A percentile compares a stretch with the other conserved stretches of the same genome.
Evolutionary conservation across 2,329 filamentous ascomycete species (phyloP).

Genomic region (Claviceps citrina): DNA sequence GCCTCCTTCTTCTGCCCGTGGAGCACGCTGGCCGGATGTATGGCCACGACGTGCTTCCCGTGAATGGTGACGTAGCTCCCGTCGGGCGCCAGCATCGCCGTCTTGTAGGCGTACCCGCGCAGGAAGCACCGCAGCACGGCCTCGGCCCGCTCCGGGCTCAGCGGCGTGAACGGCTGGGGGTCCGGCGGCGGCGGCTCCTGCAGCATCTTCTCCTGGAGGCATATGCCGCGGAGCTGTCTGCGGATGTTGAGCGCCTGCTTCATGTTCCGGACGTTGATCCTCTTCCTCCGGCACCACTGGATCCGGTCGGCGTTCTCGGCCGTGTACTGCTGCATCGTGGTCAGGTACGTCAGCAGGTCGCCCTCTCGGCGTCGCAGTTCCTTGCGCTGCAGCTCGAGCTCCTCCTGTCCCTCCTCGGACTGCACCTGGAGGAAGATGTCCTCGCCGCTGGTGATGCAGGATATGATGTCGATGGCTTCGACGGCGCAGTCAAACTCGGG

Average conservation of each 20-base stretch:
- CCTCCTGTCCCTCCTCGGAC: constrained; percentile 39
- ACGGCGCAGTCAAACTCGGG: constrained; percentile 57
- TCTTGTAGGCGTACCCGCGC: constrained; percentile 43
- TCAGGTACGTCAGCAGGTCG: constrained; percentile 49
- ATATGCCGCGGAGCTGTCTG: constrained; percentile 43
- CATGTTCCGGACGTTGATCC: constrained; percentile 45
- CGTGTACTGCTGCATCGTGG: constrained; percentile 45
- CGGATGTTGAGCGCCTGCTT: constrained; percentile 46
- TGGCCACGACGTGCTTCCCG: constrained; percentile 44
- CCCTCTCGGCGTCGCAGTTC: constrained; percentile 47
- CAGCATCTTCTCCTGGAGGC: constrained; percentile 36
- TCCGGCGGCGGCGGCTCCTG: constrained; percentile 30
- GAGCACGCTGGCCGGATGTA: constrained; percentile 48
- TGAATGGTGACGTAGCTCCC: constrained; percentile 44
- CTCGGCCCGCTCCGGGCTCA: constrained; percentile 38
- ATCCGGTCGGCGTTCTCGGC: constrained; percentile 39
- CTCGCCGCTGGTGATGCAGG: constrained; percentile 46
- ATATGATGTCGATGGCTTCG: constrained; percentile 73
- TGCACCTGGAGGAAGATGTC: constrained; percentile 47
- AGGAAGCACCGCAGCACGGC: constrained; percentile 45
- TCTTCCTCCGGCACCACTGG: constrained; percentile 42
- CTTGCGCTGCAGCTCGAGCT: constrained; percentile 36
- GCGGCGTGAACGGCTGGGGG: constrained; percentile 39
- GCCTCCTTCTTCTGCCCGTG: constrained; percentile 49
- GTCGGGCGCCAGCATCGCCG: constrained; percentile 44